Conservation (phyloP, 768 basidiomycete species). For the Panellus pusillus region DNA sequence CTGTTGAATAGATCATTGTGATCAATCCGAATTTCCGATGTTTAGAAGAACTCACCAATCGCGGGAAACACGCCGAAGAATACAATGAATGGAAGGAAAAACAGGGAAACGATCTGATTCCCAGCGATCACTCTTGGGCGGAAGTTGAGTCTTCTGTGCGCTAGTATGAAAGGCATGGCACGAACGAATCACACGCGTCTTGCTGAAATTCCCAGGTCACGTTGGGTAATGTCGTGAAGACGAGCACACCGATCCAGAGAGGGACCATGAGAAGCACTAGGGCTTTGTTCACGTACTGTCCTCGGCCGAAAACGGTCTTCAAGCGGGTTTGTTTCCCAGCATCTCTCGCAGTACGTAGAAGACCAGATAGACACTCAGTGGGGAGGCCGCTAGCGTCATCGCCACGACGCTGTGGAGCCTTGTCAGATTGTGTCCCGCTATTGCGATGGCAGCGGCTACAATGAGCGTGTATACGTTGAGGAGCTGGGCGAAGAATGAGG, state of each 20-base stretch:
- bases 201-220: constrained; percentile 16
- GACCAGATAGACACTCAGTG: constrained; percentile 17
- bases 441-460: constrained; percentile 12
- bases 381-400: constrained; percentile 17
- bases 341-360: constrained; percentile 17
- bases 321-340: constrained; percentile 8
- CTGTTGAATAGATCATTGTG: too few species aligned
- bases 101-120: constrained; percentile 12
- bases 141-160: too few species aligned
- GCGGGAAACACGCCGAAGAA: constrained; percentile 8
- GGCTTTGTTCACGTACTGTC: constrained; percentile 8
- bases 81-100: constrained; percentile 20
- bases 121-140: background rate
- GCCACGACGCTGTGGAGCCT: constrained; percentile 16
- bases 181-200: constrained; percentile 17
- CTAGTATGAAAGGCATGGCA: background rate
- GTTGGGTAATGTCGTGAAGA: constrained; percentile 4
- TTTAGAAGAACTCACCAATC: background rate
- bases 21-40: too few species aligned
- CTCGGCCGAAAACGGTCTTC: constrained; percentile 13
- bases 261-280: constrained; percentile 18
- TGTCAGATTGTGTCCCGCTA: constrained; percentile 16
- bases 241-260: constrained; percentile 11
- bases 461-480: constrained; percentile 22
- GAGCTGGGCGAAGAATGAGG: constrained; percentile 17